These are phyloP conservation scores for Amphicarpaea edgeworthii DNA, from an alignment of 306 rosid genomes.

Conservation along the genomic window DNA sequence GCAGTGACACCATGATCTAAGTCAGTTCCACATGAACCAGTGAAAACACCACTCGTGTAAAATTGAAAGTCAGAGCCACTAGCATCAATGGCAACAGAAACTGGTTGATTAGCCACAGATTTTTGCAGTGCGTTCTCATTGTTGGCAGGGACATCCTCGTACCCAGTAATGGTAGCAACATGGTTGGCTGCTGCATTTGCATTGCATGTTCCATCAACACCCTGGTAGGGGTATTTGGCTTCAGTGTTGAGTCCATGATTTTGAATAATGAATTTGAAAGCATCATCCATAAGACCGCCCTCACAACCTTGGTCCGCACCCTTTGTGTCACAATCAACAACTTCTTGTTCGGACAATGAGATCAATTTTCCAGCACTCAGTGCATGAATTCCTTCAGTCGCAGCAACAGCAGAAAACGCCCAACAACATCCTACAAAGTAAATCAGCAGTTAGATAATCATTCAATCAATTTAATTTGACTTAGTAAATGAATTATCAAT, in stretches of 20 bases:
- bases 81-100: constrained; percentile 62
- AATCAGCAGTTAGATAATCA: neutral
- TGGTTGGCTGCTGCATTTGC: constrained; percentile 9
- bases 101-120: constrained; percentile 52
- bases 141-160: constrained; percentile 53
- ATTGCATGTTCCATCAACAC: constrained; percentile 46
- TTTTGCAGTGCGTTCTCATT: constrained; percentile 46
- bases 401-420: constrained; percentile 61
- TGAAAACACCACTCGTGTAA: constrained; percentile 56
- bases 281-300: constrained; percentile 53
- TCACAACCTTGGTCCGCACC: constrained; percentile 57
- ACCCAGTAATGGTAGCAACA: constrained; percentile 43
- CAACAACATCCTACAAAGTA: constrained; percentile 48
- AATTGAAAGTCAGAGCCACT: constrained; percentile 45
- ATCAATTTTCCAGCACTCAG: constrained; percentile 39
- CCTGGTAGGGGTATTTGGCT: constrained; percentile 48
- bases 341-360: constrained; percentile 57
- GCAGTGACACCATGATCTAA: constrained; percentile 60
- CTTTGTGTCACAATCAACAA: constrained; percentile 56
- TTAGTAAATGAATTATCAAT: neutral
- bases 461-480: neutral
- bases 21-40: constrained; percentile 52
- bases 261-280: constrained; percentile 54
- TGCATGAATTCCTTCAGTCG: constrained; percentile 52
- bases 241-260: constrained; percentile 53